phyloP scores from a whole-genome alignment of 441 rosid species.

The Bruguiera hainesii region DNA sequence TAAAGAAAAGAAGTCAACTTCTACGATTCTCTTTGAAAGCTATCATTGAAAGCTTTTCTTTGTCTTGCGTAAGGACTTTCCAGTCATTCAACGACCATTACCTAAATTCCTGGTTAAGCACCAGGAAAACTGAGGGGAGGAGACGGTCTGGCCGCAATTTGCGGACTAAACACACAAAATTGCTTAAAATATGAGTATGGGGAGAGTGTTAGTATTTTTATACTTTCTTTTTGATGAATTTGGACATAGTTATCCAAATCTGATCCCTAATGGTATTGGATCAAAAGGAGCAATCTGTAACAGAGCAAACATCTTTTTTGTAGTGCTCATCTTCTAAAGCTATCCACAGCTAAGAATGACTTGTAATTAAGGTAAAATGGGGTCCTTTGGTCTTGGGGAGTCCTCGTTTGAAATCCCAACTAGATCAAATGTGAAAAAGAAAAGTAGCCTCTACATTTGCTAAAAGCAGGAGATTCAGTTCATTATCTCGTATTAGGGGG shows the following conservation, averaged over 20 bases:
- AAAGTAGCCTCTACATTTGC: background rate
- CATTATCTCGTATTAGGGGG: slow-evolving; percentile 1
- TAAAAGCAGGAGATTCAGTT: background rate
- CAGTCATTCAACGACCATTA: no score
- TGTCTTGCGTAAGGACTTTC: no score
- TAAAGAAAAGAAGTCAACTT: no score
- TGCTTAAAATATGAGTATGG: background rate
- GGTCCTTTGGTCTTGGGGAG: no score
- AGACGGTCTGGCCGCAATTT: slow-evolving; percentile 12
- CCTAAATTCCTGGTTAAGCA: slow-evolving; percentile 5
- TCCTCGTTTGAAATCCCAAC: background rate
- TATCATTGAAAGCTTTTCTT: no score
- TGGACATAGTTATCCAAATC: slow-evolving; percentile 11
- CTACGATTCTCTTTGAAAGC: no score
- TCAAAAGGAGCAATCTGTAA: slow-evolving; percentile 10
- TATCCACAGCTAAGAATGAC: background rate
- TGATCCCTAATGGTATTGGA: slow-evolving; percentile 8
- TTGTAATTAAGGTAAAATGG: no score
- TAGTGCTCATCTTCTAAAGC: slow-evolving; percentile 20
- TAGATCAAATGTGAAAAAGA: background rate
- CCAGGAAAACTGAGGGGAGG: background rate
- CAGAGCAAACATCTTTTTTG: background rate
- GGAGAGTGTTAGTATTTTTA: background rate
- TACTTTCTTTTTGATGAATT: slow-evolving; percentile 12
- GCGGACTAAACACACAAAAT: slow-evolving; percentile 8